Base-by-base conservation (phyloP, 2,329 filamentous ascomycete species). In the Neopestalotiopsis rosae region DNA sequence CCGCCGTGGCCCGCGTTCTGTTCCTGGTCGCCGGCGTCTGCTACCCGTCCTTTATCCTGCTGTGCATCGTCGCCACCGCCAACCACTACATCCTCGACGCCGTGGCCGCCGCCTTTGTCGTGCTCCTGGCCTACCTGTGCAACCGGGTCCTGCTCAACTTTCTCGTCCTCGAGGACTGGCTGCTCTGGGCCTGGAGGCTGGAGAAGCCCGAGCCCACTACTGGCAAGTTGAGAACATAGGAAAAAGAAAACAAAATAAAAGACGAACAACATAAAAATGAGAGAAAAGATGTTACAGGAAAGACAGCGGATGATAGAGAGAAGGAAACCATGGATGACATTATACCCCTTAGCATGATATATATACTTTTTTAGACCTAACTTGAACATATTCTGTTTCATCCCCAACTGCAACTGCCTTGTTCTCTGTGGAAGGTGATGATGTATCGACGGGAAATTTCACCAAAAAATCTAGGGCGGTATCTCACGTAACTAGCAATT, bases 41-140 rank as follows among this genome's bases (percentile, higher is more conserved):
- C 61, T 89, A 89, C 73, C 87, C 87, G 1, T 72, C 77, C 5
- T 83, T 86, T 74, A 87, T 89, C 65, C 74, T 90, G 63, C 80
- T 85, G 0, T 86, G 85, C 38, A 90, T 91, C 69, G 85, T 91
- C 34, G 85, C 88, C 17, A 90, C 88, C 0, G 89, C 88, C 42
- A 91, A 91, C 73, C 89, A 86, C 73, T 86, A 92, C 76, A 86
- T 91, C 61, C 83, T 92, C 4, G 91, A 93, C 77, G 90, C 91
- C 32, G 32, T 38, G 0, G 82, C 91, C 24, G 90, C 89, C 1
- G 90, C 90, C 0, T 73, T 87, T 20, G 89, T 92, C 2, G 91
- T 90, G 61, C 82, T 83, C 0, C 71, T 91, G 10, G 89, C 89
- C 0, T 92, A 89, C 86, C 71, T 80, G 66, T 82, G 80, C 69